Evolutionary conservation across 371 early-diverging fungal species (phyloP).

Genomic region (Mortierella sp.): DNA sequence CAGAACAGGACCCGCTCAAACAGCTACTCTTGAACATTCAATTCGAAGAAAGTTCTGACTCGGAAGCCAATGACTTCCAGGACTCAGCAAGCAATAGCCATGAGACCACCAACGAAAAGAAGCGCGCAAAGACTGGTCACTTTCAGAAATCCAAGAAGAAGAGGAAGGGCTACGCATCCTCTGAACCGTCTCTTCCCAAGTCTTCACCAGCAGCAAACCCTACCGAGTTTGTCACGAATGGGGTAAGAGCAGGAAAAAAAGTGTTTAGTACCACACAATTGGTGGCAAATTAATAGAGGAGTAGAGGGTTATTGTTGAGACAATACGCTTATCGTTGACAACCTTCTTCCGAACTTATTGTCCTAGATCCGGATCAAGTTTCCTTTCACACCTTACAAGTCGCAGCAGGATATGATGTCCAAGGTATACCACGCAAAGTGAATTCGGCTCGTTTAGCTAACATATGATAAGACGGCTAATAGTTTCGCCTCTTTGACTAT

Average conservation of each 20-base stretch:
- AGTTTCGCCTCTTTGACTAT: not conserved
- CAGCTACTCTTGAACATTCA: conserved; percentile 19
- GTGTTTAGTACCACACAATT: not conserved
- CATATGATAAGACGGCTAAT: not conserved
- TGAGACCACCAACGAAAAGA: not conserved
- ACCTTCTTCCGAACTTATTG: not conserved
- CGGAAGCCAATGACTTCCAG: conserved; percentile 12
- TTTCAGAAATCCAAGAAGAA: not conserved
- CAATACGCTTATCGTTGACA: not conserved
- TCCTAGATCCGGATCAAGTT: conserved; percentile 62
- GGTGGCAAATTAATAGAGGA: not conserved
- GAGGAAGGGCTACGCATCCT: not conserved
- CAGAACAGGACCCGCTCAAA: not conserved
- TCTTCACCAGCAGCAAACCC: conserved; percentile 15
- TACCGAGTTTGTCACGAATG: conserved; percentile 31
- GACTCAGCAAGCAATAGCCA: not conserved
- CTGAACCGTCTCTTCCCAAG: not conserved
- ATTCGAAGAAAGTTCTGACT: conserved; percentile 16
- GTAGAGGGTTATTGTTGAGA: not conserved
- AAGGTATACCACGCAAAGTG: conserved; percentile 49
- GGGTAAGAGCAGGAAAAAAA: not conserved
- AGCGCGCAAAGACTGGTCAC: not conserved
- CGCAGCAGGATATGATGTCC: conserved; percentile 73
- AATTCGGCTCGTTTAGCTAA: not conserved
- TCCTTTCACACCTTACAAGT: conserved; percentile 68